Base-by-base conservation (phyloP, 2,329 filamentous ascomycete genomes). In the Emergomyces pasteurianus region DNA sequence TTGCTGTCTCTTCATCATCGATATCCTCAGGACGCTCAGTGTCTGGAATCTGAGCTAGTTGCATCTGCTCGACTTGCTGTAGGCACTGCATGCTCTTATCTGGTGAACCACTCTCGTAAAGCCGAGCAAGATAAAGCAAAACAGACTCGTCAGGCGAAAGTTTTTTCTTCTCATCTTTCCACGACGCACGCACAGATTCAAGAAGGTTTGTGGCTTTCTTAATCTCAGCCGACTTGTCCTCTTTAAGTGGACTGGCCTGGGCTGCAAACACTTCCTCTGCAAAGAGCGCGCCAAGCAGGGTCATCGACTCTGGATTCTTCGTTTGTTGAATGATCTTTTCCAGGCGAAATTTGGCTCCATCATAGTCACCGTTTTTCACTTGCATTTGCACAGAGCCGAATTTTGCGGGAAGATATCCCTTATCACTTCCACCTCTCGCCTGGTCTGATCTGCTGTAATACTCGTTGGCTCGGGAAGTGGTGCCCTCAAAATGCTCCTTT, bases 41-140 rank as follows among this genome's bases (percentile, higher is more conserved):
- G 21, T 86, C 81, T 0, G 86, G 83, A 49, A 95, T 83, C 65
- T 89, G 88, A 49, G 90, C 87, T 23, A 95, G 74, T 71, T 96
- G 92, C 67, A 96, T 82, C 72, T 95, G 85, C 73, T 97, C 92
- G 6, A 97, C 90, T 70, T 96, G 91, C 66, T 90, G 85, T 47
- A 99, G 81, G 69, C 92, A 97, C 71, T 94, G 89, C 61, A 97
- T 80, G 60, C 92, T 94, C 77, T 94, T 95, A 31, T 97, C 92
- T 0, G 94, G 90, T 28, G 86, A 82, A 5, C 92, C 89, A 3
- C 75, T 80, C 76, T 99, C 95, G 70, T 97, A 97, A 0, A 99
- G 82, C 28, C 92, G 86, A 26, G 94, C 90, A 43, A 99, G 83
- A 66, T 96, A 97, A 31, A 99, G 82, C 28, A 99, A 79, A 6